phyloP scores from a whole-genome alignment of 345 rosid species.

The Excoecaria agallocha region DNA sequence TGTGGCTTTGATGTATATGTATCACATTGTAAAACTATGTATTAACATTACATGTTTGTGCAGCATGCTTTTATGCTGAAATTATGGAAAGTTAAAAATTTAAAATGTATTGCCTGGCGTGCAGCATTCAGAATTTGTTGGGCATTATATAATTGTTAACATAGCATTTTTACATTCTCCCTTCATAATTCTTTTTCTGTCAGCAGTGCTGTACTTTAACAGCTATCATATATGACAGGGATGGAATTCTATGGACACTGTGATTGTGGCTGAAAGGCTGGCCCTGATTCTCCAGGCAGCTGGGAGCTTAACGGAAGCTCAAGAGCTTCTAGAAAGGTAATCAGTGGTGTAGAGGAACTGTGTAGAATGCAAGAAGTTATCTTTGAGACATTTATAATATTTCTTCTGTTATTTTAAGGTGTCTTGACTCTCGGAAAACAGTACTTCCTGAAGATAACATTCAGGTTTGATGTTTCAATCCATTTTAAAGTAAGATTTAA shows the following conservation, averaged over 20 bases:
- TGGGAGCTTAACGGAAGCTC: constrained; percentile 68
- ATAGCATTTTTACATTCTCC: not conserved
- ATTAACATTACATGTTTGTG: not conserved
- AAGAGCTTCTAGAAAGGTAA: constrained; percentile 78
- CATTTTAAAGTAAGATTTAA: not conserved
- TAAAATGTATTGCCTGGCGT: not conserved
- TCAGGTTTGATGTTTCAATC: constrained; percentile 52
- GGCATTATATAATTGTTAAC: not conserved
- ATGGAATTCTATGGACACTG: constrained; percentile 78
- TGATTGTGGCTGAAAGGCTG: constrained; percentile 72
- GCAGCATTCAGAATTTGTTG: not conserved
- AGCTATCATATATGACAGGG: constrained; percentile 47
- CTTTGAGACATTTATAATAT: not conserved
- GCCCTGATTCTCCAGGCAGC: constrained; percentile 58
- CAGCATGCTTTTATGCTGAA: not conserved
- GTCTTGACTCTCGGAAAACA: constrained; percentile 59
- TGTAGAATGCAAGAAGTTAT: not conserved
- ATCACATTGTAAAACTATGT: not conserved
- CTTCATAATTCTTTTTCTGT: not conserved
- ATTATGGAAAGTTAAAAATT: not conserved
- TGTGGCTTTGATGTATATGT: constrained; percentile 1
- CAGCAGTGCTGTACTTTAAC: not conserved
- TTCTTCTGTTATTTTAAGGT: constrained; percentile 45
- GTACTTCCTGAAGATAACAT: constrained; percentile 74
- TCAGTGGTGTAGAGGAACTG: not conserved